Evolutionary conservation across 2,329 filamentous ascomycete species (phyloP).

Genomic region (Cladosporium cucumerinum): DNA sequence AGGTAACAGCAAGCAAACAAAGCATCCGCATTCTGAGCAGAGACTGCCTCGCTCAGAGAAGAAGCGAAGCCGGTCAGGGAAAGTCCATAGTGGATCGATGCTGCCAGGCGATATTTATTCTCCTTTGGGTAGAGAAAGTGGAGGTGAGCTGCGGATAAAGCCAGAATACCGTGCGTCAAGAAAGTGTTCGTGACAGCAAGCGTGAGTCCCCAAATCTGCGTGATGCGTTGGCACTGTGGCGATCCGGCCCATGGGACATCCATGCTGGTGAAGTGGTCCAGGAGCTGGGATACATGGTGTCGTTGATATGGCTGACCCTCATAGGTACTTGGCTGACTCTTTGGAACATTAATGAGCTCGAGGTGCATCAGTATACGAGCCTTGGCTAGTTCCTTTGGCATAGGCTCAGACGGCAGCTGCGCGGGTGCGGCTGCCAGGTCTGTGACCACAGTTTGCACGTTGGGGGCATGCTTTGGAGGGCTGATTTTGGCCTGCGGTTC

Average conservation of each 20-base stretch:
- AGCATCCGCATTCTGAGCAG: constrained; percentile 19
- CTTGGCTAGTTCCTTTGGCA: constrained; percentile 9
- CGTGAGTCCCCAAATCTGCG: constrained; percentile 48
- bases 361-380: constrained; percentile 13
- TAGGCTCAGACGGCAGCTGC: constrained; percentile 1
- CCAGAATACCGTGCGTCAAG: constrained; percentile 86
- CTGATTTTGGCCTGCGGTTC: neutral
- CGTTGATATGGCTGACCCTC: constrained; percentile 10
- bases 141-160: constrained; percentile 85
- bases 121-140: constrained; percentile 72
- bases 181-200: constrained; percentile 76
- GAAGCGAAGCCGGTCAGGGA: constrained; percentile 20
- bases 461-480: neutral
- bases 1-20: constrained; percentile 17
- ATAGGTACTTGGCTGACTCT: neutral
- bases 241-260: constrained; percentile 19
- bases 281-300: constrained; percentile 17
- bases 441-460: neutral
- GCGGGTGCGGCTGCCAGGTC: neutral
- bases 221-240: constrained; percentile 16
- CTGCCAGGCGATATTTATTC: constrained; percentile 20
- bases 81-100: constrained; percentile 19
- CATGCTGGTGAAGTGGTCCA: constrained; percentile 21
- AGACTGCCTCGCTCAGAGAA: constrained; percentile 15
- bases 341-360: constrained; percentile 7